Conservation (phyloP, 306 rosid species). For the Urtica urens region DNA sequence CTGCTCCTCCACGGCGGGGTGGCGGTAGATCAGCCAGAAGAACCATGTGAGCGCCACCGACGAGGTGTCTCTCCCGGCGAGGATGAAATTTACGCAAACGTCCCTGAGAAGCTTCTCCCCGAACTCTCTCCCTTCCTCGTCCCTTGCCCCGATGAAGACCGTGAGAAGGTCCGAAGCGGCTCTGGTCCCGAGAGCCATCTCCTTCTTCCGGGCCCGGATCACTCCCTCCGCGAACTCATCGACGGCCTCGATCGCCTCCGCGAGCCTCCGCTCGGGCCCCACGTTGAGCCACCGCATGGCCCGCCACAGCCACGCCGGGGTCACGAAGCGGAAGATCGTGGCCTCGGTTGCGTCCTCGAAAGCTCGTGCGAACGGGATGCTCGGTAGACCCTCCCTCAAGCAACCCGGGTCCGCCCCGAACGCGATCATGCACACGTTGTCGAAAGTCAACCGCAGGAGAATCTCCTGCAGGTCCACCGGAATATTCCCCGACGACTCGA, state of each 20-base stretch:
- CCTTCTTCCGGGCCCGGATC: slow-evolving; percentile 62
- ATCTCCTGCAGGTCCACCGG: slow-evolving; percentile 68
- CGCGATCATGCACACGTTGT: slow-evolving; percentile 84
- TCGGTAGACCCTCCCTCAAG: slow-evolving; percentile 33
- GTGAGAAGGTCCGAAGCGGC: slow-evolving; percentile 48
- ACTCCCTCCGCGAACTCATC: slow-evolving; percentile 72
- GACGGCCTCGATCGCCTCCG: slow-evolving; percentile 43
- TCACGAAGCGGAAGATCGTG: slow-evolving; percentile 51
- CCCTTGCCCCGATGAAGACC: slow-evolving; percentile 56
- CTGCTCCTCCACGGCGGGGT: slow-evolving; percentile 52
- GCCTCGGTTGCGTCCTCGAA: slow-evolving; percentile 90
- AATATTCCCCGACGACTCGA: slow-evolving; percentile 21
- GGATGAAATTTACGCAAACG: slow-evolving; percentile 80
- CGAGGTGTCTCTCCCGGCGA: slow-evolving; percentile 95
- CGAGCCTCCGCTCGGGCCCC: slow-evolving; percentile 56
- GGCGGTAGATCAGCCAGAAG: slow-evolving; percentile 64
- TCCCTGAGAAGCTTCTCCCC: slow-evolving; percentile 79
- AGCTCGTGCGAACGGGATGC: slow-evolving; percentile 69
- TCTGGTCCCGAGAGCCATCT: slow-evolving; percentile 15
- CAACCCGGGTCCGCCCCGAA: slow-evolving; percentile 95
- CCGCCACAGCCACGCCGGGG: slow-evolving; percentile 56
- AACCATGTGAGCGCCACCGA: slow-evolving; percentile 97
- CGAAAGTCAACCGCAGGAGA: slow-evolving; percentile 67
- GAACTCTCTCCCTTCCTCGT: slow-evolving; percentile 48
- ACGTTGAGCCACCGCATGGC: slow-evolving; percentile 55